Base-by-base conservation (phyloP, 768 basidiomycete genomes). In the Scleroderma bovista region DNA sequence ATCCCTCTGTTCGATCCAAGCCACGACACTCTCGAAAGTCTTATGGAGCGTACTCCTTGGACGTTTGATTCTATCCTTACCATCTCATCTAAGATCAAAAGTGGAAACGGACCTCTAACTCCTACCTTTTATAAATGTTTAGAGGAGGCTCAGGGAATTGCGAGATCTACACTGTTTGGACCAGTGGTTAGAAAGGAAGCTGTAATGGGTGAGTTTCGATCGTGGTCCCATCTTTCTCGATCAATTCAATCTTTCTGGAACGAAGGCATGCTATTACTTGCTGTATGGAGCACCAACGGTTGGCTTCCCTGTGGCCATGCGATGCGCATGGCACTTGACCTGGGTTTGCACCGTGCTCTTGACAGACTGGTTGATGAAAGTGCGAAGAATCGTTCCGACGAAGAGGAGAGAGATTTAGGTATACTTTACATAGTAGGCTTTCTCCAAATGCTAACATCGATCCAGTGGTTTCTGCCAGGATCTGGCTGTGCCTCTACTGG, bases 221-320 rank as follows among this genome's bases (percentile, higher is more conserved):
- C 10, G 8, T 59, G 40, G 48, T 52, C 36, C 9, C 50, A 29
- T 33, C 29, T 33, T 8, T 16, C n/a, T 31, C 10, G 19, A 8
- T 6, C 20, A 3, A 45, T 50, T 31, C 10, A 11, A 8, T 6
- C 20, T 2, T 33, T 50, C 38, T 7, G 16, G 4, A 12, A 42
- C 42, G 42, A 61, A 91, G 92, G 90, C 9, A 95, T 93, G 91
- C 71, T 95, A 11, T 75, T 97, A 26, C 74, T 96, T 41, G 89
- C 92, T 24, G 91, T 93, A 6, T 95, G 92, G 90, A 89, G 86
- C 61, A 90, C 92, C 33, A 92, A 93, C 54, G 93, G 92, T 0
- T 97, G 92, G 91, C 76, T 97, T 41, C 92, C 93, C 9, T 88
- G 88, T 58, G 94, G 94, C 3, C 94, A 97, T 61, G 94, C 94